A percentile compares a stretch with the other conserved stretches of the same genome.
Conservation (phyloP, 2,329 filamentous ascomycete species). For the Lachnellula arida region DNA sequence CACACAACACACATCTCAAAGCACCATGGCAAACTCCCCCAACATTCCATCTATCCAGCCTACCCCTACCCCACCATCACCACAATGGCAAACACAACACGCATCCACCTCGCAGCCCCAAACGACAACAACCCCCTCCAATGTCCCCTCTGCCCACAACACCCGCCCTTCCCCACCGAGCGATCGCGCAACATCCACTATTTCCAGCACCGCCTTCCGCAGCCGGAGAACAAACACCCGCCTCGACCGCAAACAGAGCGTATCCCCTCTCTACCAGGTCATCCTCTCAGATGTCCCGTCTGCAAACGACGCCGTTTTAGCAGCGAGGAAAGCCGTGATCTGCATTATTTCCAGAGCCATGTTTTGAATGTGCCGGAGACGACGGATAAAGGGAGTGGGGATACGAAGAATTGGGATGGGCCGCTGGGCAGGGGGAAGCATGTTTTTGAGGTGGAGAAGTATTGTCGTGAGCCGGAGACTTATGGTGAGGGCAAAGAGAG, state of each 20-base stretch:
- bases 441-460: background rate
- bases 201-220: no score
- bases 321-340: no score
- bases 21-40: no score
- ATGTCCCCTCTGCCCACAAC: constrained; percentile 5
- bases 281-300: no score
- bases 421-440: constrained; percentile 6
- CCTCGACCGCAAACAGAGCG: no score
- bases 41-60: no score
- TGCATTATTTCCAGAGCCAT: constrained; percentile 12
- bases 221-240: no score
- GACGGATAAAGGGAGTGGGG: background rate
- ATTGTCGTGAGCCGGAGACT: constrained; percentile 6
- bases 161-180: background rate
- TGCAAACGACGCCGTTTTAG: no score
- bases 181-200: background rate
- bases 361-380: background rate
- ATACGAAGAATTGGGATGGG: constrained; percentile 6
- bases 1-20: no score
- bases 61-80: no score
- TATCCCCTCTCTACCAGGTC: no score
- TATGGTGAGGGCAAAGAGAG: background rate
- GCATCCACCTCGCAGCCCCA: background rate
- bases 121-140: background rate
- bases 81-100: background rate